A percentile compares a stretch with the other conserved stretches of the same genome.
Conservation (phyloP, 208 protist species). For the Kentomonas sorsogonicus region DNA sequence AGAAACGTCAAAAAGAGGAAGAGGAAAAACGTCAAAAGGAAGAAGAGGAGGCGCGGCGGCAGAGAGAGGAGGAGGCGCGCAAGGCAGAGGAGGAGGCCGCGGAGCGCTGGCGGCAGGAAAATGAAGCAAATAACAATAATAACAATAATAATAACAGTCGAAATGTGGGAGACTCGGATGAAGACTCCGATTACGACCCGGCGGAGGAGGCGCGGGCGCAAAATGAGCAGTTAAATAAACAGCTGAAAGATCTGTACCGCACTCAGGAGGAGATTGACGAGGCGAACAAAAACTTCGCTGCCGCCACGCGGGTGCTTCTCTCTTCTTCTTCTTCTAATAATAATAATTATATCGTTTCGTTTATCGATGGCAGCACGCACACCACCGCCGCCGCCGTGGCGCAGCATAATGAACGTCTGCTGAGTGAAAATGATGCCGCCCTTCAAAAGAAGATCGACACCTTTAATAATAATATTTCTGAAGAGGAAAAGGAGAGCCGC, state of each 20-base stretch:
- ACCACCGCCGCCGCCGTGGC: constrained; percentile 19
- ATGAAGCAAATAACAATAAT: too few relatives aligned
- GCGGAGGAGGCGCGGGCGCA: too few relatives aligned
- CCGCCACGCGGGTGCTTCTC: too few relatives aligned
- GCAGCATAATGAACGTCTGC: constrained; percentile 37
- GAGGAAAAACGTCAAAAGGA: constrained; percentile 23
- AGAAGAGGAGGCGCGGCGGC: constrained; percentile 12
- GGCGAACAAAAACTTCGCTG: constrained; percentile 24
- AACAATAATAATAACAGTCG: too few relatives aligned
- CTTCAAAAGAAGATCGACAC: too few relatives aligned
- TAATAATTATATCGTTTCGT: constrained; percentile 50
- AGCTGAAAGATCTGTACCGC: constrained; percentile 21
- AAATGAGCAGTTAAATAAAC: constrained; percentile 23
- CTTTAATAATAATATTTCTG: too few relatives aligned
- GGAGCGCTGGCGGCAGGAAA: constrained; percentile 12
- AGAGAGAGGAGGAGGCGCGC: constrained; percentile 22
- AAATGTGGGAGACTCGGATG: too few relatives aligned
- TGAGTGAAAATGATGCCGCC: too few relatives aligned
- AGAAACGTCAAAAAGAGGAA: constrained; percentile 1
- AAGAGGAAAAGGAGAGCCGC: too few relatives aligned
- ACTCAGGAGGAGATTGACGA: constrained; percentile 29
- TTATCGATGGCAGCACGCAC: constrained; percentile 67
- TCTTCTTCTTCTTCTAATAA: too few relatives aligned
- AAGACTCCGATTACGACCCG: too few relatives aligned
- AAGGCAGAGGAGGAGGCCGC: constrained; percentile 25